A percentile compares a stretch with the other conserved stretches of the same genome.
phyloP scores from a whole-genome alignment of 1,284 basidiomycete species.

The Heterobasidion parviporum region DNA sequence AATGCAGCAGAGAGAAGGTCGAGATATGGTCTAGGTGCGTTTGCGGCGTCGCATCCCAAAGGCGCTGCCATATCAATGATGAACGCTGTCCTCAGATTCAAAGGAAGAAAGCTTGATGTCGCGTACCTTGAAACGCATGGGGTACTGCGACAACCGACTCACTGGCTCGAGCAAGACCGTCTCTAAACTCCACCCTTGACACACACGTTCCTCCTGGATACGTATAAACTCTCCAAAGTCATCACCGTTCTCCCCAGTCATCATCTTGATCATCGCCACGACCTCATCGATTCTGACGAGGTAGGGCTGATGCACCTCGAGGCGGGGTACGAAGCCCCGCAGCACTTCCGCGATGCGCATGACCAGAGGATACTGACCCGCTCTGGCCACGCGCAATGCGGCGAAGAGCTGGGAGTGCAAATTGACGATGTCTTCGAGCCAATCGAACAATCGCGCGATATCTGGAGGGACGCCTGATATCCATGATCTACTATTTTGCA shows the following conservation, averaged over 20 bases:
- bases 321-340: slow-evolving; percentile 47
- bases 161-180: slow-evolving; percentile 71
- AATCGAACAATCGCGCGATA: slow-evolving; percentile 70
- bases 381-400: slow-evolving; percentile 31
- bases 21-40: slow-evolving; percentile 61
- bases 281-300: slow-evolving; percentile 65
- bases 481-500: slow-evolving; percentile 62
- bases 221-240: slow-evolving; percentile 82
- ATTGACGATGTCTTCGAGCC: slow-evolving; percentile 77
- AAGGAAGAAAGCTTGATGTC: neutral
- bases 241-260: slow-evolving; percentile 42
- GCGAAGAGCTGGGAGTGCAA: slow-evolving; percentile 60
- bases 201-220: slow-evolving; percentile 56
- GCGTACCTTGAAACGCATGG: slow-evolving; percentile 66
- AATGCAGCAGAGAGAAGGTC: slow-evolving; percentile 57
- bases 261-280: slow-evolving; percentile 42
- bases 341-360: slow-evolving; percentile 50
- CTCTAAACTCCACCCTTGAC: slow-evolving; percentile 55
- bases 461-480: slow-evolving; percentile 68
- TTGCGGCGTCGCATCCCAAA: slow-evolving; percentile 62
- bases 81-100: neutral
- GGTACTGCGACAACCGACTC: slow-evolving; percentile 65
- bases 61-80: slow-evolving; percentile 29
- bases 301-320: slow-evolving; percentile 84
- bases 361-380: slow-evolving; percentile 37